phyloP scores from a whole-genome alignment of 2,329 filamentous ascomycete genomes.

The Didymella glomerata region DNA sequence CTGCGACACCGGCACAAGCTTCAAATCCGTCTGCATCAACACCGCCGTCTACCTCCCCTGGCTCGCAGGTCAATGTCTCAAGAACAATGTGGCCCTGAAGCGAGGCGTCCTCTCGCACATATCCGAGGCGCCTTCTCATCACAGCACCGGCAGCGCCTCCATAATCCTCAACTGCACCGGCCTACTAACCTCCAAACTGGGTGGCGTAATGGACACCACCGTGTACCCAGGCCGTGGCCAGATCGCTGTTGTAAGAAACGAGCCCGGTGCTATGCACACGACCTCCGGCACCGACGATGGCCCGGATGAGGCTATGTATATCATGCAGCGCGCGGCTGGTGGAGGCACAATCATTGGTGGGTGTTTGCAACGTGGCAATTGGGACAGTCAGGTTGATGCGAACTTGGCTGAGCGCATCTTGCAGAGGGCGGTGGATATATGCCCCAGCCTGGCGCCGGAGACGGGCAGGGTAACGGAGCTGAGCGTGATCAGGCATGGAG shows the following conservation, averaged over 20 bases:
- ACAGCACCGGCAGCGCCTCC: constrained; percentile 66
- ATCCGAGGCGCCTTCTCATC: constrained; percentile 70
- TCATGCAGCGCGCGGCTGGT: constrained; percentile 78
- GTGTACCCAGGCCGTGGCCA: constrained; percentile 84
- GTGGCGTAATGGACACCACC: constrained; percentile 78
- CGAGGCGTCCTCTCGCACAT: constrained; percentile 68
- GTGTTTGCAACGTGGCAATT: constrained; percentile 79
- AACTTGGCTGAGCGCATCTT: constrained; percentile 85
- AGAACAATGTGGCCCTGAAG: constrained; percentile 69
- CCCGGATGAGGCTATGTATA: constrained; percentile 75
- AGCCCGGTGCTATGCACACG: constrained; percentile 73
- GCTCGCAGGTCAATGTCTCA: constrained; percentile 81
- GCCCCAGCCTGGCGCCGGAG: constrained; percentile 67
- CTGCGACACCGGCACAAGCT: constrained; percentile 75
- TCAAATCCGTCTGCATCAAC: constrained; percentile 91
- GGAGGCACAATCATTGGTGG: constrained; percentile 90
- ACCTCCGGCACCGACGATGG: constrained; percentile 78
- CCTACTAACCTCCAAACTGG: constrained; percentile 75
- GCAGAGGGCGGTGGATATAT: constrained; percentile 73
- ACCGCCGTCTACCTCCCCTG: constrained; percentile 86
- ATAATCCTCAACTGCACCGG: constrained; percentile 88
- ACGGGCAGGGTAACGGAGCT: constrained; percentile 73
- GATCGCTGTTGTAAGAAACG: constrained; percentile 83
- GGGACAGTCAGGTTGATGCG: constrained; percentile 80
- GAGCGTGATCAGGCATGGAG: constrained; percentile 80